Evolutionary conservation across 176 grass and related monocot genomes (phyloP).

Genomic region (Phyllostachys edulis): DNA sequence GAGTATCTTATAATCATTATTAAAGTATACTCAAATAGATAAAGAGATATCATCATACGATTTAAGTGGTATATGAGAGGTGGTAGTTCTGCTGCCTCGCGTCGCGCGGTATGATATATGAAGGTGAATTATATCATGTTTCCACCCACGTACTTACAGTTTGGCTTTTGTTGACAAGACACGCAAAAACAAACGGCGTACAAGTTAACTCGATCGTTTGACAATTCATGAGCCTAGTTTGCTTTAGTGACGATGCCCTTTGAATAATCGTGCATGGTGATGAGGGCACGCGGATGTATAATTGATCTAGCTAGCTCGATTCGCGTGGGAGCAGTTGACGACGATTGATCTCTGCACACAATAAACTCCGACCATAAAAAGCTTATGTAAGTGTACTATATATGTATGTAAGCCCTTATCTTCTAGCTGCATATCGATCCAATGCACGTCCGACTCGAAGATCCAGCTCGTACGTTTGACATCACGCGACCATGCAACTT

Average conservation of each 20-base stretch:
- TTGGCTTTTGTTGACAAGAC: not conserved
- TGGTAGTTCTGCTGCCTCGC: too few species aligned
- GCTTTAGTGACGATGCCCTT: constrained; percentile 8
- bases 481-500: constrained; percentile 24
- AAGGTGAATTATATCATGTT: not conserved
- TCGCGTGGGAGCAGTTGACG: not conserved
- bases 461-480: not conserved
- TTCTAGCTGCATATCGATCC: not conserved
- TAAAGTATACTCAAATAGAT: too few species aligned
- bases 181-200: not conserved
- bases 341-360: not conserved
- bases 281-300: not conserved
- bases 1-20: too few species aligned
- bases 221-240: not conserved
- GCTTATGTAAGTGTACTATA: not conserved
- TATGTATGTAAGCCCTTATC: not conserved
- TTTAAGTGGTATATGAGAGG: too few species aligned
- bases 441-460: not conserved
- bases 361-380: not conserved
- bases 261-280: not conserved
- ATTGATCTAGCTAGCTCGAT: not conserved
- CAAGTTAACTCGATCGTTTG: not conserved
- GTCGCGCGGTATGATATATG: too few species aligned
- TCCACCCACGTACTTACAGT: not conserved
- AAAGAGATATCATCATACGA: too few species aligned